A percentile compares a stretch with the other conserved stretches of the same genome.
These are phyloP conservation scores for Talaromyces sp. DNA, from an alignment of 2,329 filamentous ascomycete genomes.

Conservation along the genomic window DNA sequence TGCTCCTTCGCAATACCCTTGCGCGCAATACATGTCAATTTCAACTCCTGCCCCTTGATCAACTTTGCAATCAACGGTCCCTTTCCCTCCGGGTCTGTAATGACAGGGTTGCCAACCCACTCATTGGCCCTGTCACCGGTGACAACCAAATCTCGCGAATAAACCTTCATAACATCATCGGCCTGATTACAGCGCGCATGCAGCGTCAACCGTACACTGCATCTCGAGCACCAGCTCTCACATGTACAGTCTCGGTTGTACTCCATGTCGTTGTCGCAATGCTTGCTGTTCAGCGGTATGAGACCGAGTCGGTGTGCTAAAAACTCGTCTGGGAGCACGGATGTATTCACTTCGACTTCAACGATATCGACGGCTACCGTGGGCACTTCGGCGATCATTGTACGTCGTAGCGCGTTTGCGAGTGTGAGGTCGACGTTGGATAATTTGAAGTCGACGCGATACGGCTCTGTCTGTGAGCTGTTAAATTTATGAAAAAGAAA, in stretches of 20 bases:
- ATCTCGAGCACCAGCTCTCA: slow-evolving; percentile 90
- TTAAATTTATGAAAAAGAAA: background rate
- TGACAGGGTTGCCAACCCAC: slow-evolving; percentile 74
- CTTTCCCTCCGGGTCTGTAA: slow-evolving; percentile 74
- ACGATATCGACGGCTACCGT: slow-evolving; percentile 94
- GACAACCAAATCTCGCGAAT: slow-evolving; percentile 81
- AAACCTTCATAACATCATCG: slow-evolving; percentile 89
- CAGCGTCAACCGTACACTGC: slow-evolving; percentile 78
- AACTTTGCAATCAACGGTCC: slow-evolving; percentile 89
- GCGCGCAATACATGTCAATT: slow-evolving; percentile 89
- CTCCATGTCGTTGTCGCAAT: slow-evolving; percentile 72
- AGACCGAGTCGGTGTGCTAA: slow-evolving; percentile 88
- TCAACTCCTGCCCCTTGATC: slow-evolving; percentile 81
- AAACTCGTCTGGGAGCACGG: slow-evolving; percentile 95
- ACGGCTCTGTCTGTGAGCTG: slow-evolving; percentile 63
- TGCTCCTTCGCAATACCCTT: slow-evolving; percentile 99
- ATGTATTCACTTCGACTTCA: slow-evolving; percentile 87
- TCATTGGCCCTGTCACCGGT: slow-evolving; percentile 67
- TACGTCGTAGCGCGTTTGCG: slow-evolving; percentile 85
- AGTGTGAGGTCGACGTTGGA: slow-evolving; percentile 85
- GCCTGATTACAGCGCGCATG: slow-evolving; percentile 75
- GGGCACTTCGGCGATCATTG: slow-evolving; percentile 89
- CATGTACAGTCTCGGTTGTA: slow-evolving; percentile 96
- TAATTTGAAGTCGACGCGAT: slow-evolving; percentile 87
- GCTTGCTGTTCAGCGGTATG: slow-evolving; percentile 79